Conservation (phyloP, 805 yeast genomes). For the Hanseniaspora osmophila region DNA sequence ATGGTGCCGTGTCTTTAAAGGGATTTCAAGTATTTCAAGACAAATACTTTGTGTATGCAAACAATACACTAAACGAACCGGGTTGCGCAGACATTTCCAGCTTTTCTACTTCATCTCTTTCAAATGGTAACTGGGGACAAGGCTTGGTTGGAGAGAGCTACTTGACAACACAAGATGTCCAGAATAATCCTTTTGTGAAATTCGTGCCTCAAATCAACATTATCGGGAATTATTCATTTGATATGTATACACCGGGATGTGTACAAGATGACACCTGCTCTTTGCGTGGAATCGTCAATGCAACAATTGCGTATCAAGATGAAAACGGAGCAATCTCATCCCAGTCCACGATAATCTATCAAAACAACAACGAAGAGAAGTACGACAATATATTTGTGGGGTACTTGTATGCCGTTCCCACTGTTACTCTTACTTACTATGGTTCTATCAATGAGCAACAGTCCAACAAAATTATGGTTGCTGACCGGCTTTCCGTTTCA, state of each 20-base stretch:
- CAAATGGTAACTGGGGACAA: slow-evolving; percentile 19
- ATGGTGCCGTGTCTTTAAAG: slow-evolving; percentile 37
- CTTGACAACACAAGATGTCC: slow-evolving; percentile 19
- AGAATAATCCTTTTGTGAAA: slow-evolving; percentile 25
- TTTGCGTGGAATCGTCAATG: slow-evolving; percentile 65
- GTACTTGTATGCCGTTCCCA: slow-evolving; percentile 36
- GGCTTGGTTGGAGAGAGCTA: slow-evolving; percentile 20
- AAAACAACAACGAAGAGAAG: slow-evolving; percentile 66
- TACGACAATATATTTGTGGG: slow-evolving; percentile 72
- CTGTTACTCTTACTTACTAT: slow-evolving; percentile 29
- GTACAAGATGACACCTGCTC: slow-evolving; percentile 48
- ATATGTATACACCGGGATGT: slow-evolving; percentile 84
- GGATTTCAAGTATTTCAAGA: slow-evolving; percentile 61
- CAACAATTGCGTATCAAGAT: slow-evolving; percentile 35
- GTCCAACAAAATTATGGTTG: slow-evolving; percentile 44
- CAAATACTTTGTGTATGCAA: slow-evolving; percentile 50
- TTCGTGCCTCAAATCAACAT: slow-evolving; percentile 57
- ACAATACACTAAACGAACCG: slow-evolving; percentile 55
- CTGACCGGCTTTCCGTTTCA: slow-evolving; percentile 33
- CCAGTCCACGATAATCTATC: slow-evolving; percentile 35
- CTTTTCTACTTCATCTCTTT: slow-evolving; percentile 18
- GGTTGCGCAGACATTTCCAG: slow-evolving; percentile 30
- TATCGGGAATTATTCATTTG: slow-evolving; percentile 61
- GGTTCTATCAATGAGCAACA: slow-evolving; percentile 10
- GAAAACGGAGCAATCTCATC: slow-evolving; percentile 19